Base-by-base conservation (phyloP, 1,284 basidiomycete genomes). In the Moniliella sp. region DNA sequence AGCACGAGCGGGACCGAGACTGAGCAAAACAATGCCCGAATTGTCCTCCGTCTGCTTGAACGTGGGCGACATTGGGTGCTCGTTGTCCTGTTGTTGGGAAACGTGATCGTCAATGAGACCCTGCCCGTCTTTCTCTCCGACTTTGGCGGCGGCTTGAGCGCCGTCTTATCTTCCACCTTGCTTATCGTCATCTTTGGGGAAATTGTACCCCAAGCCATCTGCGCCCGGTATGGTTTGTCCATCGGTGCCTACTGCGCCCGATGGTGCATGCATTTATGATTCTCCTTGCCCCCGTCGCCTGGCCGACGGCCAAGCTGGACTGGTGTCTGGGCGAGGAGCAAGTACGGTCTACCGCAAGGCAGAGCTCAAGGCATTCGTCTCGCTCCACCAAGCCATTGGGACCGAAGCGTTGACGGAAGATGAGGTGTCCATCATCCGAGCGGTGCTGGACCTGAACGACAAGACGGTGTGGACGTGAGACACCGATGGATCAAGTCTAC, bases 21-120 rank as follows among this genome's bases (percentile, higher is more conserved):
- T 18, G 64, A 67, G 45, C 50, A 54, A 36, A 46, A 40, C 28
- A 59, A 64, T 35, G 65, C 65, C 0, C 48, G 60, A 7, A 64
- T 57, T 35, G 66, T 67, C 3, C 47, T 66, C 18, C 65, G 64
- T n/a, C 66, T 93, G 2, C 72, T 93, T 61, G 65, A 65, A 31
- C 75, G 70, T 48, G 81, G 84, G 0, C 69, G 82, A 8, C 86
- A 93, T 62, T 93, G 86, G 84, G 82, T 93, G 8, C 69, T 93
- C 13, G 55, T 58, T 34, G 82, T 88, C 31, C 78, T 80, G 4
- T 68, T 91, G 1, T 67, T 86, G 2, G 71, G 74, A 30, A 86
- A 86, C 50, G 81, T 84, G 37, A 78, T 82, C 21, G 36, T n/a
- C n/a, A n/a, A n/a, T n/a, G n/a, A n/a, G 31, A 63, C 64, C 11